Percentiles rank a stretch among this genome's conserved stretches.
Conservation (phyloP, 2,329 filamentous ascomycete genomes). For the Calonectria ilicicola region DNA sequence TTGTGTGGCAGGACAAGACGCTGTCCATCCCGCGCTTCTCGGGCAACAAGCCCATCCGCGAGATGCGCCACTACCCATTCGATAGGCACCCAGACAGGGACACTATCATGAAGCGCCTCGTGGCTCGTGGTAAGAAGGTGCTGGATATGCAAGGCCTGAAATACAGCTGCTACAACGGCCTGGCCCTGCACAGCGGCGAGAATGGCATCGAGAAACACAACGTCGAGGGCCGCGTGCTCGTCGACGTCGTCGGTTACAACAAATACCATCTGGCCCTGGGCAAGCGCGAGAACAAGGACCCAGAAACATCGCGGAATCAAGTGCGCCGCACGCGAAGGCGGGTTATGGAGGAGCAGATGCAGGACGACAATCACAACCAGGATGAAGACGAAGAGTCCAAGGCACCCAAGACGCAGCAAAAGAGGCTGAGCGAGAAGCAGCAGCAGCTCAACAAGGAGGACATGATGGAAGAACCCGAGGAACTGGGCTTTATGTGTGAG, state of each 20-base stretch:
- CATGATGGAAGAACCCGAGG: conserved; percentile 52
- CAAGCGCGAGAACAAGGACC: conserved; percentile 50
- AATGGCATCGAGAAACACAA: conserved; percentile 46
- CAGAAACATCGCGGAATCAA: conserved; percentile 39
- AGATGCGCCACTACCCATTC: conserved; percentile 54
- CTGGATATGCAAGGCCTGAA: conserved; percentile 56
- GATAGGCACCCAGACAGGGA: conserved; percentile 47
- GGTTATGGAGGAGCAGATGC: background rate
- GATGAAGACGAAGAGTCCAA: conserved; percentile 8
- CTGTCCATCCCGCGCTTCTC: conserved; percentile 48
- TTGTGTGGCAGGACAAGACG: conserved; percentile 52
- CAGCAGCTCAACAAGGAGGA: conserved; percentile 53
- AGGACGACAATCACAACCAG: background rate
- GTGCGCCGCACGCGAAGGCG: conserved; percentile 12
- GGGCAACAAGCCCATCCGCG: conserved; percentile 56
- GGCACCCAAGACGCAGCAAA: conserved; percentile 26
- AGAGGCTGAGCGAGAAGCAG: conserved; percentile 47
- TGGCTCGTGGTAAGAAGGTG: conserved; percentile 51
- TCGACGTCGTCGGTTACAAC: conserved; percentile 57
- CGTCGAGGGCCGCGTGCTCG: conserved; percentile 54
- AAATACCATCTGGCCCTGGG: conserved; percentile 53
- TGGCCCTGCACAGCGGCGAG: conserved; percentile 47
- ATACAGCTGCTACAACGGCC: conserved; percentile 56
- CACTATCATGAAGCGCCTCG: conserved; percentile 44
- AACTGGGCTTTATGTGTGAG: conserved; percentile 56